Conservation (phyloP, 2,329 filamentous ascomycete species). For the Colletotrichum australisinense region DNA sequence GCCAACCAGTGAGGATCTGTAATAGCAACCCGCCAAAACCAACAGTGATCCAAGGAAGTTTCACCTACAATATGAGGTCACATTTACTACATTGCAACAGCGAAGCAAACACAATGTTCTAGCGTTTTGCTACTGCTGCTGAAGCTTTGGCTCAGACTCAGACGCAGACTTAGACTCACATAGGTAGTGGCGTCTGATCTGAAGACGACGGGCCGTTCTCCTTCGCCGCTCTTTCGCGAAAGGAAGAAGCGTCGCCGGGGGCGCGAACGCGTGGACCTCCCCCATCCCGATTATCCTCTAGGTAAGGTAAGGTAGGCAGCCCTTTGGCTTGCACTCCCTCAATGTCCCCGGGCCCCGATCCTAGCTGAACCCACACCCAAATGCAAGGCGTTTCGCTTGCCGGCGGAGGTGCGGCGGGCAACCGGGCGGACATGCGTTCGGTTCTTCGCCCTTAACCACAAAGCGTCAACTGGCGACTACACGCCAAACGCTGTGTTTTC, state of each 20-base stretch:
- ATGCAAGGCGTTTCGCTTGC: slow-evolving; percentile 31
- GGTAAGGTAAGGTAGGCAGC: neutral
- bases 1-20: neutral
- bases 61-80: neutral
- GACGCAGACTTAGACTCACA: neutral
- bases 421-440: slow-evolving; percentile 33
- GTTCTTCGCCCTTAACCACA: slow-evolving; percentile 8
- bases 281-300: neutral
- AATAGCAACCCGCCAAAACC: slow-evolving; percentile 2
- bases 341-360: slow-evolving; percentile 17
- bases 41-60: slow-evolving; percentile 7
- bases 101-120: neutral
- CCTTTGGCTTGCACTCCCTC: neutral
- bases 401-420: slow-evolving; percentile 30
- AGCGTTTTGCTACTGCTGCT: neutral
- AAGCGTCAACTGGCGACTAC: neutral
- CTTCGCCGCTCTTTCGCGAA: slow-evolving; percentile 2
- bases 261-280: slow-evolving; percentile 23
- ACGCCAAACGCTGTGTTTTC: neutral
- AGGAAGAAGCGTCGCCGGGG: neutral
- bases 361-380: slow-evolving; percentile 24
- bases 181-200: slow-evolving; percentile 17
- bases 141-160: slow-evolving; percentile 8
- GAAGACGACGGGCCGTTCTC: slow-evolving; percentile 25
- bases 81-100: neutral